Percentiles rank a stretch among this genome's conserved stretches.
Conservation (phyloP, 768 basidiomycete genomes). For the Neoboletus brunneissimus region DNA sequence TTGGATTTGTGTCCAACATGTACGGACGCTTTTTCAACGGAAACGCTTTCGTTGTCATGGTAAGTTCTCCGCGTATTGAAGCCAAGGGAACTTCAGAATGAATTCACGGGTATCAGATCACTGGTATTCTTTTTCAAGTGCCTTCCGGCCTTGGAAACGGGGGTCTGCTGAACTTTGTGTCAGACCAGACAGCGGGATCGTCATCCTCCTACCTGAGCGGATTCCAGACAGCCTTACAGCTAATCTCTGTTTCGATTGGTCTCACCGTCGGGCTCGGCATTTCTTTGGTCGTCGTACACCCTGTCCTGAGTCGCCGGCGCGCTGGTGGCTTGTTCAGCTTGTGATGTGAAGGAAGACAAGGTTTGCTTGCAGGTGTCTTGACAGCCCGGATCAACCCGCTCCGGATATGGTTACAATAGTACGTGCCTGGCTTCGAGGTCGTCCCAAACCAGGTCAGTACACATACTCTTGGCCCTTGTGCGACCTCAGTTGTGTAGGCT, state of each 20-base stretch:
- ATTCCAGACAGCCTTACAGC: slow-evolving; percentile 71
- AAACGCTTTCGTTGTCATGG: slow-evolving; percentile 81
- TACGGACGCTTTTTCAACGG: slow-evolving; percentile 73
- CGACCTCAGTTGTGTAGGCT: not conserved
- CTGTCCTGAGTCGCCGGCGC: slow-evolving; percentile 54
- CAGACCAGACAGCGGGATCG: slow-evolving; percentile 50
- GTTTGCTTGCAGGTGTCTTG: not conserved
- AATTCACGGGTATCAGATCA: slow-evolving; percentile 41
- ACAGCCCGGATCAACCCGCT: not conserved
- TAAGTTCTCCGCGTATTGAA: slow-evolving; percentile 28
- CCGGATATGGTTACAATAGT: not conserved
- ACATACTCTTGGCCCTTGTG: not conserved
- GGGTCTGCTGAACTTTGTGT: slow-evolving; percentile 71
- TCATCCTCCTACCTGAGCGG: slow-evolving; percentile 60
- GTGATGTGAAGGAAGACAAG: slow-evolving; percentile 21
- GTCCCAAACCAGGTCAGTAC: not conserved
- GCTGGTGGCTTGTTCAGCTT: slow-evolving; percentile 65
- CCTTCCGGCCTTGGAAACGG: slow-evolving; percentile 80
- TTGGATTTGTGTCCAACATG: slow-evolving; percentile 75
- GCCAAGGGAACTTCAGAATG: not conserved
- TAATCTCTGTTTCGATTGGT: slow-evolving; percentile 75
- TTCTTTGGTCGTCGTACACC: slow-evolving; percentile 63
- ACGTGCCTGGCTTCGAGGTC: not conserved
- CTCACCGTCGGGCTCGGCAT: slow-evolving; percentile 79
- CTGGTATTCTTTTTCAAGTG: slow-evolving; percentile 81